Percentiles rank a stretch among this genome's conserved stretches.
Conservation (phyloP, 2,329 filamentous ascomycete genomes). For the Cladosporium oxysporum region DNA sequence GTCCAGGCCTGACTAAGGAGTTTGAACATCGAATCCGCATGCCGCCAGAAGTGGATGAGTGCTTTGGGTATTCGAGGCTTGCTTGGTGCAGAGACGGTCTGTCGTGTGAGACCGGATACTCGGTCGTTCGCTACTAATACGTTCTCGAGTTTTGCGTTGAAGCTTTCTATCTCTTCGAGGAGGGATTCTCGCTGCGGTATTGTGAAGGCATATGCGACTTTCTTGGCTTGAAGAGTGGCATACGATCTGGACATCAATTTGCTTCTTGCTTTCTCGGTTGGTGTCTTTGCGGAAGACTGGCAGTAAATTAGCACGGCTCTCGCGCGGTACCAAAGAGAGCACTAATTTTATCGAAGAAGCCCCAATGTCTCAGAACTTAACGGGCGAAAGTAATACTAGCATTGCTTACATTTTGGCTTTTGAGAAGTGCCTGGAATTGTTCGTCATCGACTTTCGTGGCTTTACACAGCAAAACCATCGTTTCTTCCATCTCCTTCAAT, state of each 20-base stretch:
- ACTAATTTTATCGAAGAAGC: not conserved
- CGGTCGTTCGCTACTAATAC: slow-evolving; percentile 22
- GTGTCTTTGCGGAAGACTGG: not conserved
- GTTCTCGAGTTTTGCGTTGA: slow-evolving; percentile 19
- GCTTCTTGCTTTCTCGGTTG: slow-evolving; percentile 6
- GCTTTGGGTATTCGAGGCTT: slow-evolving; percentile 18
- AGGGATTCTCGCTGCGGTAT: slow-evolving; percentile 15
- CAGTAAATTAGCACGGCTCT: not conserved
- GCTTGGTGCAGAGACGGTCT: slow-evolving; percentile 6
- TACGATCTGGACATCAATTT: slow-evolving; percentile 20
- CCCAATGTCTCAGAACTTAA: not conserved
- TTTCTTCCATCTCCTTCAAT: slow-evolving; percentile 28
- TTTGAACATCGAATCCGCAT: slow-evolving; percentile 27
- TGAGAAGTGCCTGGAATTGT: slow-evolving; percentile 23
- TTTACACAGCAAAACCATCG: slow-evolving; percentile 28
- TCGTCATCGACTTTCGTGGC: slow-evolving; percentile 26
- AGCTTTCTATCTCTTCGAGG: slow-evolving; percentile 21
- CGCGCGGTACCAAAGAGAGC: too few species aligned
- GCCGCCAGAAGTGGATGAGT: slow-evolving; percentile 26
- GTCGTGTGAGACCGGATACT: slow-evolving; percentile 17
- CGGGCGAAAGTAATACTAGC: too few species aligned
- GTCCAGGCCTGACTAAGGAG: slow-evolving; percentile 25
- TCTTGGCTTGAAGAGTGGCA: slow-evolving; percentile 22
- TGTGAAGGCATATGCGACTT: slow-evolving; percentile 22
- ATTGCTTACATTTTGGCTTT: slow-evolving; percentile 15